phyloP scores from a whole-genome alignment of 2,329 filamentous ascomycete species.

The Orbilia brochopaga region DNA sequence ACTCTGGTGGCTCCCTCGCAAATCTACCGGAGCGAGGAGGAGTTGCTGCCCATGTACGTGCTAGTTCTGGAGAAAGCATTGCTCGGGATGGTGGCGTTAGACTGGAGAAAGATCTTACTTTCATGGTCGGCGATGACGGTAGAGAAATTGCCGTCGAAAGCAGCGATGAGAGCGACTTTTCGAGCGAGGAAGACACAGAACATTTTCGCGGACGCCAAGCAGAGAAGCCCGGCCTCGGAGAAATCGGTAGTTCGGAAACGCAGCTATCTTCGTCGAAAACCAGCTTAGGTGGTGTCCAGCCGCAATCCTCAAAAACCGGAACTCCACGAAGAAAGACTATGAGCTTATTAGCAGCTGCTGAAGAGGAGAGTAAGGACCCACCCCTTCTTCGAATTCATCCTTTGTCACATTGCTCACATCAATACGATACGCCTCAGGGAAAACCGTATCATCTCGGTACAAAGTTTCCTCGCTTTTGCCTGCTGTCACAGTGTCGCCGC shows the following conservation, averaged over 20 bases:
- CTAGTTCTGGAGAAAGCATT: constrained; percentile 58
- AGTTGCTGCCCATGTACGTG: constrained; percentile 57
- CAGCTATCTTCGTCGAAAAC: neutral
- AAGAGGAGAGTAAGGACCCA: constrained; percentile 76
- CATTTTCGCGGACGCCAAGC: constrained; percentile 39
- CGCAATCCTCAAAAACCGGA: constrained; percentile 4
- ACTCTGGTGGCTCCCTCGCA: constrained; percentile 69
- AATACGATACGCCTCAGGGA: constrained; percentile 39
- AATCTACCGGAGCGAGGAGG: constrained; percentile 66
- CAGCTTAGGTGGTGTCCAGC: neutral
- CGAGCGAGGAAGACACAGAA: constrained; percentile 56
- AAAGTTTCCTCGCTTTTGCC: constrained; percentile 53
- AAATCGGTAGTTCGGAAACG: neutral
- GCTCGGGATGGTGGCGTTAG: constrained; percentile 64
- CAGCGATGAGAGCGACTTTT: constrained; percentile 68
- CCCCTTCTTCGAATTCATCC: neutral
- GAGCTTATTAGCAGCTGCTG: constrained; percentile 74
- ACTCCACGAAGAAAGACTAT: constrained; percentile 62
- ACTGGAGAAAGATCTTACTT: constrained; percentile 71
- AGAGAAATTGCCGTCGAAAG: constrained; percentile 66
- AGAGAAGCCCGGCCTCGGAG: constrained; percentile 19
- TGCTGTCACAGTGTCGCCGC: constrained; percentile 49
- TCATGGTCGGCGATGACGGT: constrained; percentile 67
- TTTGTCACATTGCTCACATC: neutral
- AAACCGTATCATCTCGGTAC: constrained; percentile 53